These are phyloP conservation scores for Pilatotrama ljubarskyi DNA, from an alignment of 768 basidiomycete species.

Conservation along the genomic window DNA sequence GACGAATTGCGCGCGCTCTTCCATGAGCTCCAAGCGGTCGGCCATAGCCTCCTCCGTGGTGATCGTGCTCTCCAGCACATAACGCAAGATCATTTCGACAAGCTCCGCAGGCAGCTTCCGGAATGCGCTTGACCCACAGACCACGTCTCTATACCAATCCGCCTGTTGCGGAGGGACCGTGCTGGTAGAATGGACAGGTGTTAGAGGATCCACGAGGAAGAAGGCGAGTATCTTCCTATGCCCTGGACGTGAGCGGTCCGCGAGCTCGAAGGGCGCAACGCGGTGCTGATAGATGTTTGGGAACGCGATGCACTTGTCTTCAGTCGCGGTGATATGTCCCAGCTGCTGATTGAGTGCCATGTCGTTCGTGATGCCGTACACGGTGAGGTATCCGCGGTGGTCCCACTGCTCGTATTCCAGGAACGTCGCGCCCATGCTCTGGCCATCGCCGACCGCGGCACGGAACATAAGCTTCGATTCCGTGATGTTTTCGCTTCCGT, in stretches of 20 bases:
- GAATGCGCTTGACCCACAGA: background rate
- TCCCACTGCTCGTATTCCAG: constrained; percentile 3
- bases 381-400: background rate
- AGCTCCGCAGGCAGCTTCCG: constrained; percentile 25
- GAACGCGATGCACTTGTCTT: constrained; percentile 35
- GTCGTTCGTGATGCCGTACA: background rate
- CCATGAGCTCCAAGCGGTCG: constrained; percentile 23
- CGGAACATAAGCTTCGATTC: constrained; percentile 36
- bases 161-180: constrained; percentile 35
- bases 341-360: constrained; percentile 24
- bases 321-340: constrained; percentile 31
- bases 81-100: constrained; percentile 15
- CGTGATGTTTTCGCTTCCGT: constrained; percentile 35
- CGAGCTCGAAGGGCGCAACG: constrained; percentile 37
- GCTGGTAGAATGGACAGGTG: constrained; percentile 32
- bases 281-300: constrained; percentile 42
- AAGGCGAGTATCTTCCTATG: constrained; percentile 41
- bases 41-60: constrained; percentile 13
- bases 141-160: constrained; percentile 25
- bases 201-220: constrained; percentile 40
- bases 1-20: constrained; percentile 22
- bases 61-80: constrained; percentile 13
- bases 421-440: background rate
- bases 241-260: constrained; percentile 35
- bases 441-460: constrained; percentile 18